phyloP scores from a whole-genome alignment of 306 rosid genomes.

The Castanospermum australe region DNA sequence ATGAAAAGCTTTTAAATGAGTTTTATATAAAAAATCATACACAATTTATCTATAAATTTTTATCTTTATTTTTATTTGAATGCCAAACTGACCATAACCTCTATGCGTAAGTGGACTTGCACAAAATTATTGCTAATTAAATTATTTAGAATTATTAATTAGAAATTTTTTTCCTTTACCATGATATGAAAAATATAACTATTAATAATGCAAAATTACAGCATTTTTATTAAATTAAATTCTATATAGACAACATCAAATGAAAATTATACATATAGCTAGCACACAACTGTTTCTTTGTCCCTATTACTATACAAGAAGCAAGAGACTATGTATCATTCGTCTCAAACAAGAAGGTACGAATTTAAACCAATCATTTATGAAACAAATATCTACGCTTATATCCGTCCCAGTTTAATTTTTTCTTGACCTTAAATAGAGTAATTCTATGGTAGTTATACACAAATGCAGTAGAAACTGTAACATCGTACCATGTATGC shows the following conservation, averaged over 20 bases:
- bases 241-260: neutral
- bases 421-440: neutral
- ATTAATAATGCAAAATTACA: neutral
- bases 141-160: too few species aligned
- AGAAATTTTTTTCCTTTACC: too few species aligned
- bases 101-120: too few species aligned
- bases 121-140: too few species aligned
- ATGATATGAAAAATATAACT: too few species aligned
- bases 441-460: neutral
- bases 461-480: neutral
- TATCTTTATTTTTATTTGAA: too few species aligned
- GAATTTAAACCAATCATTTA: neutral
- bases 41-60: too few species aligned
- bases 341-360: neutral
- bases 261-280: neutral
- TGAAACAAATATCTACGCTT: neutral
- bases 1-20: too few species aligned
- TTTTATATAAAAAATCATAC: too few species aligned
- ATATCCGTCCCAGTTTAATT: neutral
- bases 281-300: neutral
- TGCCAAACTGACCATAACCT: too few species aligned
- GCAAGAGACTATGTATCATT: neutral
- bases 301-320: neutral
- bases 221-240: neutral
- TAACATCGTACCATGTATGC: slow-evolving; percentile 10